phyloP scores from a whole-genome alignment of 345 rosid genomes.

The Bretschneidera sinensis region DNA sequence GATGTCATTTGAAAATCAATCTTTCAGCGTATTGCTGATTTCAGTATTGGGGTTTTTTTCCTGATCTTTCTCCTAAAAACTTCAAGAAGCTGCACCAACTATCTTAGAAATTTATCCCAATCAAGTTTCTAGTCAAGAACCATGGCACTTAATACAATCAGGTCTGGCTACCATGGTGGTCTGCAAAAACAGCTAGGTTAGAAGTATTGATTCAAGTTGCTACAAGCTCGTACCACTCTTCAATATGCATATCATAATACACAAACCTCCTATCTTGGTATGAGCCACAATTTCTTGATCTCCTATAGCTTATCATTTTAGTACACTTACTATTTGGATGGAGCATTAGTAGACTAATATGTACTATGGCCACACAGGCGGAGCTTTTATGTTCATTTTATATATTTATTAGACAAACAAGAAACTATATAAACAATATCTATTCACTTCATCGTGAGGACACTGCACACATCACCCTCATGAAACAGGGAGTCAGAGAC shows the following conservation, averaged over 20 bases:
- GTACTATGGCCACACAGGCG: neutral
- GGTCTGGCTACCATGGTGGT: too few relatives aligned
- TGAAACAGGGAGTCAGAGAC: slow-evolving; percentile 1
- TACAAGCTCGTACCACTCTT: too few relatives aligned
- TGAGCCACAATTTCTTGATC: too few relatives aligned
- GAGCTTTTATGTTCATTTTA: neutral
- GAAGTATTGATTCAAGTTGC: too few relatives aligned
- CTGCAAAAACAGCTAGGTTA: too few relatives aligned
- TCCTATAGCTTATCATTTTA: too few relatives aligned
- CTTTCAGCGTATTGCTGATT: neutral
- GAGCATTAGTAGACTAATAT: neutral
- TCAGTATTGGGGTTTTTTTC: neutral
- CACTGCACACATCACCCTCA: slow-evolving; percentile 1
- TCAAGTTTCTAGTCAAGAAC: too few relatives aligned
- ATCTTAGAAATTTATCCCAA: too few relatives aligned
- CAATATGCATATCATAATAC: too few relatives aligned
- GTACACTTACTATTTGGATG: neutral
- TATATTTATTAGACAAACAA: too few relatives aligned
- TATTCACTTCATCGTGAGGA: slow-evolving; percentile 1
- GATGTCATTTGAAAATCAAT: neutral
- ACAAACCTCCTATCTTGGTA: too few relatives aligned
- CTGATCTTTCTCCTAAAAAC: neutral
- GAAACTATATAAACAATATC: neutral
- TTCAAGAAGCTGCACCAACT: neutral
- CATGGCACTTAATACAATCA: too few relatives aligned